Evolutionary conservation across 352 stramenopile species (phyloP).

Genomic region (Globisporangium nodosum): DNA sequence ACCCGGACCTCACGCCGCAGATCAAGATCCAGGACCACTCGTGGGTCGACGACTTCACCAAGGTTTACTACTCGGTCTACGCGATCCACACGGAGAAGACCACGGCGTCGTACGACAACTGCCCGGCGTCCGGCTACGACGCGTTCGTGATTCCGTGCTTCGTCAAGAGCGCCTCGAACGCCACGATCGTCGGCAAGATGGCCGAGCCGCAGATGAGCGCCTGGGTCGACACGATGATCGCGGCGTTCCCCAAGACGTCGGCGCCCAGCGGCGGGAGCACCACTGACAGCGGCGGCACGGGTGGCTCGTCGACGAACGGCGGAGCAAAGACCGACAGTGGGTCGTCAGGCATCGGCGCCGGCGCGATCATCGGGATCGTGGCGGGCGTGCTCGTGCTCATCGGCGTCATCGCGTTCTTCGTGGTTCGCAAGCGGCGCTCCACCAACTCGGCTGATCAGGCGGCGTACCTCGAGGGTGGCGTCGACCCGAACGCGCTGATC

Average conservation of each 20-base stretch:
- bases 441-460: neutral
- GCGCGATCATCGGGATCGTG: constrained; percentile 7
- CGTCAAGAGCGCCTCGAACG: neutral
- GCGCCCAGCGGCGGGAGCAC: neutral
- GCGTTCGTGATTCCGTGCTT: constrained; percentile 8
- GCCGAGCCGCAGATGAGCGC: constrained; percentile 4
- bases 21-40: constrained; percentile 4
- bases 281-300: neutral
- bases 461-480: neutral
- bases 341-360: constrained; percentile 5
- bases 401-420: constrained; percentile 7
- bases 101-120: neutral
- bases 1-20: neutral
- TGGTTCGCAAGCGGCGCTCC: neutral
- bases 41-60: neutral
- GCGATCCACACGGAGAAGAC: constrained; percentile 7
- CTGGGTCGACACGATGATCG: constrained; percentile 12
- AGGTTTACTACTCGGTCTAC: neutral
- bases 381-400: constrained; percentile 8
- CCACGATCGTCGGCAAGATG: constrained; percentile 1
- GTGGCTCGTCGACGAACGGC: neutral
- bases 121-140: constrained; percentile 1
- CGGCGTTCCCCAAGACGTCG: constrained; percentile 2
- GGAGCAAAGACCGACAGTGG: neutral
- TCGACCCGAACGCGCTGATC: constrained; percentile 6